Base-by-base conservation (phyloP, 2,329 filamentous ascomycete species). In the Ceratocystis huliohia region DNA sequence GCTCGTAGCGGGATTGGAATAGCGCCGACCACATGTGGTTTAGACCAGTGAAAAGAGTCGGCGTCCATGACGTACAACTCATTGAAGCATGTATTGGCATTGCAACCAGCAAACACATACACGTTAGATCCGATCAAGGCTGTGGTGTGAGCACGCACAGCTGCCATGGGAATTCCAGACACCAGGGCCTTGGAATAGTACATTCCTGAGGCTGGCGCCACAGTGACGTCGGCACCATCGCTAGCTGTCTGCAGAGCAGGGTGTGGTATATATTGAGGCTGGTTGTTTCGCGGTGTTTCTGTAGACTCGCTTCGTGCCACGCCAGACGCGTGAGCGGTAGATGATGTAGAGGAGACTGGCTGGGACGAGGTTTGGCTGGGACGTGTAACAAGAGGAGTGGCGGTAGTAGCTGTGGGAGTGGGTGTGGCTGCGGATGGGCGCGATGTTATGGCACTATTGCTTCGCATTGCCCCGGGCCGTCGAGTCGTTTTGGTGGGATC, bases 61-160 rank as follows among this genome's bases (percentile, higher is more conserved):
- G 84, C 85, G 72, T 88, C 86, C 64, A 88, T 76, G 17, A 88
- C 84, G 72, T 88, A 87, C 57, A 88, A 74, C 71, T 86, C 83
- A 74, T 87, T 88, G 75, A 88, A 88, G 75, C 86, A 88, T 5
- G 84, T 79, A 45, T 81, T 79, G 64, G 83, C 79, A 74, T 88
- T 85, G 74, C 86, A 88, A 10, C 86, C 86, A 30, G 86, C 86
- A 72, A 88, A 88, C 22, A 88, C 79, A 72, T 82, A 88, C 66
- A 88, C 79, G 71, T 84, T 88, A 65, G 83, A 86, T 8, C 85
- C 85, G 53, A 88, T 78, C 41, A 87, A 76, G 22, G 85, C 87
- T 41, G 83, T 83, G 57, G 85, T 88, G 74, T 88, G 86, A 17
- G 86, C 86, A 66, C 86, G 81, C 67, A 88, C 75, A 28, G 82